phyloP scores from a whole-genome alignment of 2,329 filamentous ascomycete genomes.

The Penicillium concentricum region DNA sequence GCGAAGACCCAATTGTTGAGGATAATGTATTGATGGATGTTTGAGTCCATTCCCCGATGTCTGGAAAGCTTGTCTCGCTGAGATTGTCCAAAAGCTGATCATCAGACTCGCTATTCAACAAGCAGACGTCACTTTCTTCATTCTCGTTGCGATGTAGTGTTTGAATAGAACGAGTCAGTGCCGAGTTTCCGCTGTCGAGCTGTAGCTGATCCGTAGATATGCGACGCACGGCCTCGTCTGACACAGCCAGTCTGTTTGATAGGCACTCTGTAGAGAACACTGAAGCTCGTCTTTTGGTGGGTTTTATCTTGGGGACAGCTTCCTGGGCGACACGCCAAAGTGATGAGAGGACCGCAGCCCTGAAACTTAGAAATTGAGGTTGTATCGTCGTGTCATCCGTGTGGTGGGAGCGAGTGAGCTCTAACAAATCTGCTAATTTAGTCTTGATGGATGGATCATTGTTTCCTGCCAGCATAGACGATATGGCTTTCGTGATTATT shows the following conservation, averaged over 20 bases:
- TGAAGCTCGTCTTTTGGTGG: neutral
- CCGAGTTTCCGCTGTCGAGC: neutral
- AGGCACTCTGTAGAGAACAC: neutral
- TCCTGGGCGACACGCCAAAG: constrained; percentile 37
- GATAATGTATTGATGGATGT: constrained; percentile 4
- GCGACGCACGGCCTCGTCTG: neutral
- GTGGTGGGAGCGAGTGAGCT: neutral
- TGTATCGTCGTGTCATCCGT: neutral
- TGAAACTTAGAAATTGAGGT: constrained; percentile 5
- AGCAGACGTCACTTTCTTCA: neutral
- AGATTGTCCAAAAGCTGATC: constrained; percentile 8
- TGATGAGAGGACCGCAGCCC: constrained; percentile 25
- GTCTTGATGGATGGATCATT: constrained; percentile 12
- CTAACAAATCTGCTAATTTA: constrained; percentile 13
- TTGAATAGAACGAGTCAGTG: neutral
- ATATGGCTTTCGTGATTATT: constrained; percentile 35
- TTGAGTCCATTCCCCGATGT: constrained; percentile 11
- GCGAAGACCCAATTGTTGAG: neutral
- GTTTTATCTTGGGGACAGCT: constrained; percentile 19
- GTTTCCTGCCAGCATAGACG: constrained; percentile 30
- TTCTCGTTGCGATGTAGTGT: neutral
- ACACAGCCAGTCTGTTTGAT: neutral
- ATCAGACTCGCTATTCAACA: constrained; percentile 4
- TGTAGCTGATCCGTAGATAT: neutral
- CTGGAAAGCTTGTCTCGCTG: constrained; percentile 13